These are phyloP conservation scores for Nigrospora sphaerica DNA, from an alignment of 2,329 filamentous ascomycete species.

Conservation along the genomic window DNA sequence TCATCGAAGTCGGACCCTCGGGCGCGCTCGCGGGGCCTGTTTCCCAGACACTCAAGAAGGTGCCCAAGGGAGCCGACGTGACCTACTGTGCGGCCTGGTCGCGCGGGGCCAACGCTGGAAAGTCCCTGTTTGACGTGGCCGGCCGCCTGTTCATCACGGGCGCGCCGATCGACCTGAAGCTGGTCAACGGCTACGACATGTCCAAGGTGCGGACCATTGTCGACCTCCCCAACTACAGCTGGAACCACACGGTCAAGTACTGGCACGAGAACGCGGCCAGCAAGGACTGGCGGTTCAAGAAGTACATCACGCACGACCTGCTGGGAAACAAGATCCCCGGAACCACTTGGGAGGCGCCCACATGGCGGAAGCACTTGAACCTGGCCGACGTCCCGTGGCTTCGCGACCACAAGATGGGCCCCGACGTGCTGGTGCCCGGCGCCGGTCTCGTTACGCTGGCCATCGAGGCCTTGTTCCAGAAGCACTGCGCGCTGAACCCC, in stretches of 20 bases:
- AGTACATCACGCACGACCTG: slow-evolving; percentile 11
- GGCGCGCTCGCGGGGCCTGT: slow-evolving; percentile 13
- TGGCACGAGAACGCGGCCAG: slow-evolving; percentile 15
- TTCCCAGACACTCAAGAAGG: slow-evolving; percentile 12
- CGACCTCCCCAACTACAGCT: slow-evolving; percentile 17
- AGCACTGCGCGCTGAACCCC: slow-evolving; percentile 1
- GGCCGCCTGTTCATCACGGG: slow-evolving; percentile 13
- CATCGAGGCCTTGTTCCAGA: slow-evolving; percentile 20
- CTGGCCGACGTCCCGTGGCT: slow-evolving; percentile 28
- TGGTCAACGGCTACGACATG: slow-evolving; percentile 10
- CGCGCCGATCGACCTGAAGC: slow-evolving; percentile 5
- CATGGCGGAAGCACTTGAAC: slow-evolving; percentile 4
- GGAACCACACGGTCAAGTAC: slow-evolving; percentile 15
- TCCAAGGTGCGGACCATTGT: slow-evolving; percentile 4
- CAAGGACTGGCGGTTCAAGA: slow-evolving; percentile 11
- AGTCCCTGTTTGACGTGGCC: slow-evolving; percentile 10
- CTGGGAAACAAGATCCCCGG: slow-evolving; percentile 11
- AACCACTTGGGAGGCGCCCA: slow-evolving; percentile 7
- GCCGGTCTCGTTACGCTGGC: slow-evolving; percentile 27
- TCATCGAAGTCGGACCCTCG: slow-evolving; percentile 16
- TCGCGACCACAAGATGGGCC: slow-evolving; percentile 36
- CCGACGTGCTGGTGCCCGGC: slow-evolving; percentile 32
- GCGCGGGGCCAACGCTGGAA: slow-evolving; percentile 6
- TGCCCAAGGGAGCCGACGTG: neutral
- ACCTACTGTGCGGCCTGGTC: slow-evolving; percentile 6